Evolutionary conservation across 345 rosid species (phyloP).

Genomic region (Luvunga scandens): DNA sequence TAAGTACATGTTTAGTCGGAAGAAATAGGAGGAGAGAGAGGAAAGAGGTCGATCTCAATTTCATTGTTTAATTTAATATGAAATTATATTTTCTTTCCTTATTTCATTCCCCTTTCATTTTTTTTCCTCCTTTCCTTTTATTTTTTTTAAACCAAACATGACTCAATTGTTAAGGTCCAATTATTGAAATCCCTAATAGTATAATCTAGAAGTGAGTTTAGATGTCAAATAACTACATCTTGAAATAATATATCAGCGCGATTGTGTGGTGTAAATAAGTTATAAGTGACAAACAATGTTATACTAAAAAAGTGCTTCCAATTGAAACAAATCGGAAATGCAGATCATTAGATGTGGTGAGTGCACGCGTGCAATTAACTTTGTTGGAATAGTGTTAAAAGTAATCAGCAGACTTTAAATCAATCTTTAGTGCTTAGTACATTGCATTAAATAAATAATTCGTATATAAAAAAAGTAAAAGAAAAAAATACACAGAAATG

Average conservation of each 20-base stretch:
- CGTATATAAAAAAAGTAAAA: background rate
- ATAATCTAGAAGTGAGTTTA: too few relatives aligned
- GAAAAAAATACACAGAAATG: background rate
- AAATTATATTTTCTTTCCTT: too few relatives aligned
- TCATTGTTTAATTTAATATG: too few relatives aligned
- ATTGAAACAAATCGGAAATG: background rate
- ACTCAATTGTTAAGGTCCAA: too few relatives aligned
- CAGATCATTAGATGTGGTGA: background rate
- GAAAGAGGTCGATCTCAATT: too few relatives aligned
- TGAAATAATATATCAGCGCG: background rate
- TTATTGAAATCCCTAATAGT: too few relatives aligned
- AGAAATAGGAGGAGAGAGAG: too few relatives aligned
- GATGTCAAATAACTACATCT: too few relatives aligned
- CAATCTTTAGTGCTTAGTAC: background rate
- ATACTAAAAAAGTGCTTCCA: background rate
- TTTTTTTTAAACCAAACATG: too few relatives aligned
- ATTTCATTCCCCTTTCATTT: too few relatives aligned
- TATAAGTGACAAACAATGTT: background rate
- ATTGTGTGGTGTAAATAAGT: background rate
- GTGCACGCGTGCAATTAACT: background rate
- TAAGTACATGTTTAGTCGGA: too few relatives aligned
- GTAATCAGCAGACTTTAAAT: background rate
- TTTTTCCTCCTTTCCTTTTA: too few relatives aligned
- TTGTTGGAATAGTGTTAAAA: background rate
- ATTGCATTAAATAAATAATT: background rate